Evolutionary conservation across 2,329 filamentous ascomycete species (phyloP).

Genomic region (Rachicladosporium sp.): DNA sequence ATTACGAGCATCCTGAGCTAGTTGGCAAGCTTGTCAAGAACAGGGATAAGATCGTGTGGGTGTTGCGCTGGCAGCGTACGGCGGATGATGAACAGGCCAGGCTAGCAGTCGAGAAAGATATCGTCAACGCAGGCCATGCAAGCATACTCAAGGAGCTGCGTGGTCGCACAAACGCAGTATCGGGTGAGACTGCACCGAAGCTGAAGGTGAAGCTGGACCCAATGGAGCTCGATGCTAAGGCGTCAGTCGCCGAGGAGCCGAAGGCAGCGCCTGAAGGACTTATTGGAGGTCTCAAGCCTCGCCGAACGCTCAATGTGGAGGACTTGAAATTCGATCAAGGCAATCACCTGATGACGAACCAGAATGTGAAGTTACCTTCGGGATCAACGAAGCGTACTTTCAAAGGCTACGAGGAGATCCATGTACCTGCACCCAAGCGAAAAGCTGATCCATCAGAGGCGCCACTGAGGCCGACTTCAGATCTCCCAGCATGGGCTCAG

Average conservation of each 20-base stretch:
- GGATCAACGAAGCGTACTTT: constrained; percentile 91
- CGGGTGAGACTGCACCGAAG: constrained; percentile 43
- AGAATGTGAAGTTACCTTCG: constrained; percentile 83
- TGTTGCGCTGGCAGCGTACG: constrained; percentile 72
- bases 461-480: constrained; percentile 62
- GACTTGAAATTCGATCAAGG: constrained; percentile 96
- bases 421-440: constrained; percentile 86
- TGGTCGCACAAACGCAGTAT: constrained; percentile 40
- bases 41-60: constrained; percentile 89
- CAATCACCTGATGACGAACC: constrained; percentile 99
- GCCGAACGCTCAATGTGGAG: constrained; percentile 80
- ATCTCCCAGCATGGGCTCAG: constrained; percentile 87
- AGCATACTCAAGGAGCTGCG: constrained; percentile 79
- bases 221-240: constrained; percentile 61
- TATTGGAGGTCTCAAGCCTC: constrained; percentile 73
- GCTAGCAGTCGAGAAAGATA: constrained; percentile 72
- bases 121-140: constrained; percentile 76
- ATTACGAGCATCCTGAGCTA: constrained; percentile 89
- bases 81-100: constrained; percentile 65
- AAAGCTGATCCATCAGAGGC: constrained; percentile 66
- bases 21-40: constrained; percentile 87
- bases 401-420: constrained; percentile 97
- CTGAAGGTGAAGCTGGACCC: constrained; percentile 65
- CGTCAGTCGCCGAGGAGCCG: constrained; percentile 33
- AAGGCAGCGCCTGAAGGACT: constrained; percentile 56